These are phyloP conservation scores for Zopfochytrium polystomum DNA, from an alignment of 371 early-diverging fungal genomes.

Conservation along the genomic window DNA sequence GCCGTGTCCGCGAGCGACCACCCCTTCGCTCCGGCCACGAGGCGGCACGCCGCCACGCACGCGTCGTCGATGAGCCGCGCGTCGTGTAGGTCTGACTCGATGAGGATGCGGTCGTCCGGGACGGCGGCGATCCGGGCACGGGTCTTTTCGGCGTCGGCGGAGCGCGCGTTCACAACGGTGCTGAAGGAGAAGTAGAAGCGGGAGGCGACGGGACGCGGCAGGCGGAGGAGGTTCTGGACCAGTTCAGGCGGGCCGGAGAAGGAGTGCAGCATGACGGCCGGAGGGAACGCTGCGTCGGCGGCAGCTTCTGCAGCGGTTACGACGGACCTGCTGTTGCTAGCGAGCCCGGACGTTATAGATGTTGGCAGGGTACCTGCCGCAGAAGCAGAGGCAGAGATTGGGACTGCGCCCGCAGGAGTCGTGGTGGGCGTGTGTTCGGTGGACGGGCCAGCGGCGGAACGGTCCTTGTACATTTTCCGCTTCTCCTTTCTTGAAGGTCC, in stretches of 20 bases:
- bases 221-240: constrained; percentile 58
- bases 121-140: constrained; percentile 46
- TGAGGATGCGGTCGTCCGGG: constrained; percentile 71
- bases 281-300: constrained; percentile 42
- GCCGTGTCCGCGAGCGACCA: constrained; percentile 63
- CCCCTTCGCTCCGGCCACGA: constrained; percentile 64
- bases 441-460: not conserved
- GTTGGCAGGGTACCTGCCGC: no score
- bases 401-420: constrained; percentile 9
- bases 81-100: constrained; percentile 79
- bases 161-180: constrained; percentile 47
- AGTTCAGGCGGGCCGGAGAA: constrained; percentile 77
- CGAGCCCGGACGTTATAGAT: no score
- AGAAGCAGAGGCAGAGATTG: constrained; percentile 23
- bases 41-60: constrained; percentile 56
- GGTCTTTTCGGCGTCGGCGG: constrained; percentile 35
- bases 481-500: constrained; percentile 16
- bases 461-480: not conserved
- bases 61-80: constrained; percentile 53
- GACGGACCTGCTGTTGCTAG: no score
- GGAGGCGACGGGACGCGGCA: constrained; percentile 32
- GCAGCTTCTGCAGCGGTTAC: constrained; percentile 6
- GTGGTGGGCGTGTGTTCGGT: not conserved
- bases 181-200: constrained; percentile 65
- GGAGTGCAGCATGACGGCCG: constrained; percentile 79